These are phyloP conservation scores for Fraxinus dipetala DNA, from an alignment of 305 asterid species.

Conservation along the genomic window DNA sequence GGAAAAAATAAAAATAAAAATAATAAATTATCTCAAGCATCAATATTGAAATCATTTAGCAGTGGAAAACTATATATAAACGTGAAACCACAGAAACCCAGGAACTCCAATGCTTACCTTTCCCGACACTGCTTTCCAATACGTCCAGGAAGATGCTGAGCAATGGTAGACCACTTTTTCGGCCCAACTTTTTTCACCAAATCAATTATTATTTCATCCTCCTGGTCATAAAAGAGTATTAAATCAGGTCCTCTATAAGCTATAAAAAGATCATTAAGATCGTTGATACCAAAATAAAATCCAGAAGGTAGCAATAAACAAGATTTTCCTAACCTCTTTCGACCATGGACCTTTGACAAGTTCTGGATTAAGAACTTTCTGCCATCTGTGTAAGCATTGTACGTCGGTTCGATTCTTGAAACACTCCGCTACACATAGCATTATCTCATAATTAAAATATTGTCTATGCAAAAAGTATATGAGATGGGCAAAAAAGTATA, in stretches of 20 bases:
- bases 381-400: conserved; percentile 99
- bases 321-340: conserved; percentile 65
- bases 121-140: conserved; percentile 98
- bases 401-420: conserved; percentile 97
- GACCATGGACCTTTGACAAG: conserved; percentile 99
- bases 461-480: neutral
- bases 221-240: conserved; percentile 44
- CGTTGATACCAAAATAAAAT: conserved; percentile 5
- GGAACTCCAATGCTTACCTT: conserved; percentile 51
- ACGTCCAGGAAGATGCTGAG: conserved; percentile 94
- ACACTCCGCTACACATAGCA: conserved; percentile 70
- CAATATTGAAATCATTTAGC: neutral
- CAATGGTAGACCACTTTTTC: conserved; percentile 96
- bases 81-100: neutral
- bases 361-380: conserved; percentile 97
- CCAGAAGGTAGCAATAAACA: conserved; percentile 16
- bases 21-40: neutral
- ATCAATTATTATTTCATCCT: conserved; percentile 82
- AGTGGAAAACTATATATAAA: neutral
- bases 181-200: conserved; percentile 80
- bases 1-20: neutral
- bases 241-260: conserved; percentile 24
- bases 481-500: neutral
- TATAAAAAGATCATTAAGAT: conserved; percentile 10
- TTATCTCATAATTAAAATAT: neutral